A percentile compares a stretch with the other conserved stretches of the same genome.
Evolutionary conservation across 805 yeast species (phyloP).

Genomic region (Teunomyces aglyptinius): DNA sequence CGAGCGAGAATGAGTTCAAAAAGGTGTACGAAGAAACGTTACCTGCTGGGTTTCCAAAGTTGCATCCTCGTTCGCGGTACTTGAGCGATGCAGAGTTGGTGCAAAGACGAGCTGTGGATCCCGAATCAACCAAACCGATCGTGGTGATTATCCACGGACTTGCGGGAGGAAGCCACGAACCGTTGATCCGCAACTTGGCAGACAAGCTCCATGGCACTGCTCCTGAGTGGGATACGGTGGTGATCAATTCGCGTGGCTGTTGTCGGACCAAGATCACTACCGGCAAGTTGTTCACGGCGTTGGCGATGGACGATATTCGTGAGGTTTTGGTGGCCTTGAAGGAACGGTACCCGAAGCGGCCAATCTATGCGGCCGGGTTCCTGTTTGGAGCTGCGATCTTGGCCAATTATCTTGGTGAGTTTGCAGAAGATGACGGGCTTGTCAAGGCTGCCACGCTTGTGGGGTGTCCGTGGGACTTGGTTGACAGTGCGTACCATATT

Average conservation of each 20-base stretch:
- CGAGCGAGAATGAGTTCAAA: constrained; percentile 21
- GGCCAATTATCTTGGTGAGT: constrained; percentile 65
- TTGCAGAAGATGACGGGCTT: constrained; percentile 29
- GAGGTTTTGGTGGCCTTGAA: constrained; percentile 52
- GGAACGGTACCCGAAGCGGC: constrained; percentile 52
- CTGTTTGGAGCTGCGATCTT: constrained; percentile 77
- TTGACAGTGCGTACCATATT: constrained; percentile 46
- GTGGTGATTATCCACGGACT: constrained; percentile 71
- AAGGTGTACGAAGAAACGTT: constrained; percentile 26
- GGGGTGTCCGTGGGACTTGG: constrained; percentile 77
- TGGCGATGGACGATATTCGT: constrained; percentile 69
- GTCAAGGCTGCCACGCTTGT: constrained; percentile 51
- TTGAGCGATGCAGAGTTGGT: constrained; percentile 46
- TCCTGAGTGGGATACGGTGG: constrained; percentile 60
- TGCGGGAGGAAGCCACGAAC: constrained; percentile 83
- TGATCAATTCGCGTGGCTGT: constrained; percentile 76
- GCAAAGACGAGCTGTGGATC: constrained; percentile 12
- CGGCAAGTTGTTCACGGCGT: constrained; percentile 67
- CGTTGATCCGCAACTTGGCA: constrained; percentile 63
- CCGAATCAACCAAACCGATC: constrained; percentile 49
- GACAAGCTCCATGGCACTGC: constrained; percentile 9
- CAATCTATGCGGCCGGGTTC: constrained; percentile 71
- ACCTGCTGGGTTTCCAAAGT: constrained; percentile 34
- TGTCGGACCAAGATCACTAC: constrained; percentile 66
- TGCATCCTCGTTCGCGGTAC: constrained; percentile 55